Conservation (phyloP, 2,329 filamentous ascomycete species). For the Claviceps sp. region DNA sequence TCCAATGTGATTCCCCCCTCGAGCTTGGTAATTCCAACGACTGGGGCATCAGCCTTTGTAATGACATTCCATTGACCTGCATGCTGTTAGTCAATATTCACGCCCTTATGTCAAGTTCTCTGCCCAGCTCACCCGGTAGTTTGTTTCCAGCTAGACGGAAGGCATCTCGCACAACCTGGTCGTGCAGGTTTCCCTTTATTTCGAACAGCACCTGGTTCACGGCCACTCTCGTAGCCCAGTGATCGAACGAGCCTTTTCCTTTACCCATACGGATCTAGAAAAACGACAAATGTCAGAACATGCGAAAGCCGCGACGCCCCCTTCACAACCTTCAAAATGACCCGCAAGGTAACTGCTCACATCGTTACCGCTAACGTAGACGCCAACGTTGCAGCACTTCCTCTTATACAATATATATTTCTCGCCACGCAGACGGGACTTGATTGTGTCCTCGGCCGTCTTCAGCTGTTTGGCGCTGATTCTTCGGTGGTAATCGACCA, state of each 20-base stretch:
- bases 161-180: constrained; percentile 86
- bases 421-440: constrained; percentile 73
- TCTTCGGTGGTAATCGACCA: constrained; percentile 84
- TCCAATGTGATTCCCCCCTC: constrained; percentile 74
- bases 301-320: not conserved
- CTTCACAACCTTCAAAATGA: not conserved
- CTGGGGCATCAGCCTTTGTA: constrained; percentile 75
- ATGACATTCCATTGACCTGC: constrained; percentile 82
- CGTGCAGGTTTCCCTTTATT: constrained; percentile 81
- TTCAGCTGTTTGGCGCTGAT: constrained; percentile 79
- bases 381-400: constrained; percentile 83
- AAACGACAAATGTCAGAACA: not conserved
- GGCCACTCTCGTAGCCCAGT: constrained; percentile 82
- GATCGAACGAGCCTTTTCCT: constrained; percentile 93
- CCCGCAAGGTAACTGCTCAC: constrained; percentile 21
- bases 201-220: constrained; percentile 91
- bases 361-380: constrained; percentile 92
- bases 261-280: constrained; percentile 87
- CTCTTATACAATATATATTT: constrained; percentile 88
- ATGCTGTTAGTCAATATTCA: constrained; percentile 11
- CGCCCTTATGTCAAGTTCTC: not conserved
- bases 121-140: constrained; percentile 57
- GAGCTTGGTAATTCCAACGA: constrained; percentile 88
- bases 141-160: constrained; percentile 92
- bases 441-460: constrained; percentile 88